Evolutionary conservation across 257 asterid genomes (phyloP).

Genomic region (Nicotiana otophora): DNA sequence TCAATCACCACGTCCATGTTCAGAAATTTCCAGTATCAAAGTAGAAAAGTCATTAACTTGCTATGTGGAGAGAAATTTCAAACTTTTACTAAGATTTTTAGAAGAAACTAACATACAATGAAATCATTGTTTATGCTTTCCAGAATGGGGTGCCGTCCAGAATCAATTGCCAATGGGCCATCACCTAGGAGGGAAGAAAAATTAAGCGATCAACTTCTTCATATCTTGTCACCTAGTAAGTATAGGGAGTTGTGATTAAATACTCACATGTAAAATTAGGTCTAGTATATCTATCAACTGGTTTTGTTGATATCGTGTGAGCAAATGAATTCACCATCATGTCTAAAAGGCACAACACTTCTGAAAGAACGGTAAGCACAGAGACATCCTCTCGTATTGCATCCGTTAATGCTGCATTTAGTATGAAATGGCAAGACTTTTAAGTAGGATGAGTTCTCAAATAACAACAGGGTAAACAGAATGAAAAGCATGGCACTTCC

Average conservation of each 20-base stretch:
- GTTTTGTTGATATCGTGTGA: conserved; percentile 82
- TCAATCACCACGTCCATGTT: conserved; percentile 18
- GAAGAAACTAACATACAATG: conserved; percentile 42
- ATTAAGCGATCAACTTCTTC: not conserved
- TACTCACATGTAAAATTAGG: conserved; percentile 80
- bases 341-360: conserved; percentile 93
- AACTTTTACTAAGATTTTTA: not conserved
- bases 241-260: conserved; percentile 9
- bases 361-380: conserved; percentile 82
- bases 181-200: conserved; percentile 45
- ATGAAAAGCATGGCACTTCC: not conserved
- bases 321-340: conserved; percentile 97
- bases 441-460: not conserved
- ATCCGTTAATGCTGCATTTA: conserved; percentile 70
- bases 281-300: conserved; percentile 85
- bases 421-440: conserved; percentile 15
- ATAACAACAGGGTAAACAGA: not conserved
- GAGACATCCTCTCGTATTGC: conserved; percentile 75
- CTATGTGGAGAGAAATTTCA: not conserved
- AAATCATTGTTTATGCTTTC: conserved; percentile 79
- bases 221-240: not conserved
- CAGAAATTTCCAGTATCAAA: conserved; percentile 1
- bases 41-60: conserved; percentile 9
- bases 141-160: conserved; percentile 91
- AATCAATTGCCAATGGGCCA: conserved; percentile 97